phyloP scores from a whole-genome alignment of 2,329 filamentous ascomycete species.

The Fusarium torreyae region DNA sequence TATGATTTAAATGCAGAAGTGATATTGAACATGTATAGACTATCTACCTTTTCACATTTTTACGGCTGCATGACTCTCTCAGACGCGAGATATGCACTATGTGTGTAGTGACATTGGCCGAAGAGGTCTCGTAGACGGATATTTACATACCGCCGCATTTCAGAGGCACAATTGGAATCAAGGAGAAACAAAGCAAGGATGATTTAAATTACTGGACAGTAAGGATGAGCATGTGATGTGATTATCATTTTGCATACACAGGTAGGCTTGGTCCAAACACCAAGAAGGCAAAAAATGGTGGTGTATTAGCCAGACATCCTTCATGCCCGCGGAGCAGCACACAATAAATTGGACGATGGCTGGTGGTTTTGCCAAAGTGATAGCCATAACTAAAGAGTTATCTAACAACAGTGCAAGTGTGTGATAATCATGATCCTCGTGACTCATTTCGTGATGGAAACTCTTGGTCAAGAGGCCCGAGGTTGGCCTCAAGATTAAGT shows the following conservation, averaged over 20 bases:
- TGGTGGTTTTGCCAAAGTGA: not conserved
- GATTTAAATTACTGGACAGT: not conserved
- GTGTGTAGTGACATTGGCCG: slow-evolving; percentile 26
- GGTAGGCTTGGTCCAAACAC: slow-evolving; percentile 1
- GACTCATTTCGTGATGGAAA: slow-evolving; percentile 28
- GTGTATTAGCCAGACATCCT: slow-evolving; percentile 36
- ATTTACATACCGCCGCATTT: slow-evolving; percentile 43
- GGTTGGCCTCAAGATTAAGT: slow-evolving; percentile 37
- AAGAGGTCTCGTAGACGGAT: slow-evolving; percentile 28
- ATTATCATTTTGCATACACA: slow-evolving; percentile 9
- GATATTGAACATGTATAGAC: too few relatives aligned
- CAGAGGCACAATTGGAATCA: slow-evolving; percentile 22
- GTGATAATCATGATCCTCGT: slow-evolving; percentile 36
- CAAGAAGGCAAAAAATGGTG: slow-evolving; percentile 14
- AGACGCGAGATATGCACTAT: slow-evolving; percentile 20
- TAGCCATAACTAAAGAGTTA: slow-evolving; percentile 8
- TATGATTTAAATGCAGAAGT: too few relatives aligned
- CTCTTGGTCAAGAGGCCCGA: slow-evolving; percentile 2
- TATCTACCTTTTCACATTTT: not conserved
- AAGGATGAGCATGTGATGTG: slow-evolving; percentile 36
- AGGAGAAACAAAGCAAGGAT: slow-evolving; percentile 17
- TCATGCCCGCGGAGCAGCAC: slow-evolving; percentile 22
- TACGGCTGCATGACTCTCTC: slow-evolving; percentile 3
- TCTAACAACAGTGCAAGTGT: slow-evolving; percentile 24
- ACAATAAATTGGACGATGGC: slow-evolving; percentile 1